Percentiles rank a stretch among this genome's conserved stretches.
phyloP scores from a whole-genome alignment of 164 flowering plant genomes.

The Chloranthus sessilifolius region DNA sequence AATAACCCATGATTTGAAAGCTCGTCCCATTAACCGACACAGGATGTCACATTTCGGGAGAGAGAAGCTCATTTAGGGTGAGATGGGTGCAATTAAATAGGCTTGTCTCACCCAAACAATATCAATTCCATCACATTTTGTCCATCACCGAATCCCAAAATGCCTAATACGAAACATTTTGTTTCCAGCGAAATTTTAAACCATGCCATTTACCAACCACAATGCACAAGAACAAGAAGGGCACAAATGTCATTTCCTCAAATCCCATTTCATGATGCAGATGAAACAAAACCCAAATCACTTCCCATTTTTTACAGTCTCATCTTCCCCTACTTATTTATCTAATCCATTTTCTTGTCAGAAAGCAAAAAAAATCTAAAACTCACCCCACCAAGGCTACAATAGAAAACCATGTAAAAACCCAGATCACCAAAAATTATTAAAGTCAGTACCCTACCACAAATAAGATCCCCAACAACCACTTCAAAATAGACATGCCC shows the following conservation, averaged over 20 bases:
- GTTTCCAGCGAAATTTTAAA: too few relatives aligned
- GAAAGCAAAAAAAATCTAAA: too few relatives aligned
- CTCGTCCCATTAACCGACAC: too few relatives aligned
- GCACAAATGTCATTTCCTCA: constrained; percentile 24
- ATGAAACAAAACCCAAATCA: constrained; percentile 16
- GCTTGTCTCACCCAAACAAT: too few relatives aligned
- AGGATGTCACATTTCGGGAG: too few relatives aligned
- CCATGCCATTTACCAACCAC: background rate
- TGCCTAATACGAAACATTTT: too few relatives aligned
- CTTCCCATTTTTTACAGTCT: constrained; percentile 9
- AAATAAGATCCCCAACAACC: constrained; percentile 2
- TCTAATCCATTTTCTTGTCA: constrained; percentile 10
- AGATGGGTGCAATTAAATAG: too few relatives aligned
- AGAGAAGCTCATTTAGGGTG: too few relatives aligned
- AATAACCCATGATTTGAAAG: too few relatives aligned
- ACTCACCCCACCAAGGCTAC: background rate
- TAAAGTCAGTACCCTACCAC: constrained; percentile 12
- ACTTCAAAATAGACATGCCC: too few relatives aligned
- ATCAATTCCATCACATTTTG: too few relatives aligned
- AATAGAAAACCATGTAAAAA: background rate
- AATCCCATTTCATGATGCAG: constrained; percentile 7
- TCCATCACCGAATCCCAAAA: too few relatives aligned
- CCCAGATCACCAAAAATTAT: constrained; percentile 7
- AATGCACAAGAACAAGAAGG: constrained; percentile 20
- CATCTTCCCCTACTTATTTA: constrained; percentile 1